Conservation (phyloP, 352 stramenopile species). For the Achlya hypogyna region DNA sequence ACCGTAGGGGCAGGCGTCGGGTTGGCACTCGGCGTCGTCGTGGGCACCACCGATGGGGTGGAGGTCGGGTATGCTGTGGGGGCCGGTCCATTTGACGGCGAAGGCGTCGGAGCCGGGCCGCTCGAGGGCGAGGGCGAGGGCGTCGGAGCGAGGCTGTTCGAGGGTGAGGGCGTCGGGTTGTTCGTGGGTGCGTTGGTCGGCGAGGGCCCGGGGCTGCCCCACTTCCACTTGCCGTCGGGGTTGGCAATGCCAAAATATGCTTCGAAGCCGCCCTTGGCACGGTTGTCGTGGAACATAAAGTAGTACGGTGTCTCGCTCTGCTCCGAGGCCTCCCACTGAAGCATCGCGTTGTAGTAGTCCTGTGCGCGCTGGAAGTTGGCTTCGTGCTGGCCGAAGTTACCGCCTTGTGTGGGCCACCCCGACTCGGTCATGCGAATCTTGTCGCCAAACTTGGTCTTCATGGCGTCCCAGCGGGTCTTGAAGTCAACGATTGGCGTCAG, state of each 20-base stretch:
- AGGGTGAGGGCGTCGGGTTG: not conserved
- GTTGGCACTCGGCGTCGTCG: not conserved
- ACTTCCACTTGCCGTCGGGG: constrained; percentile 4
- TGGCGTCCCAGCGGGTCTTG: constrained; percentile 34
- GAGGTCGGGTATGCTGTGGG: not conserved
- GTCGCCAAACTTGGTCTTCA: constrained; percentile 30
- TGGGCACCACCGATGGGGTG: not conserved
- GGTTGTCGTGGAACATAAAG: constrained; percentile 18
- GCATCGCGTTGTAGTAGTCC: not conserved
- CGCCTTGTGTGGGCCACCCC: constrained; percentile 31
- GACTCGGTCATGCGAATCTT: constrained; percentile 45
- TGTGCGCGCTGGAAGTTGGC: not conserved
- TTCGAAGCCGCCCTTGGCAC: not conserved
- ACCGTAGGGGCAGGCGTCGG: too few relatives aligned
- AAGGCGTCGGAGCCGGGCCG: not conserved
- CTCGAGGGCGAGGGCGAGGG: not conserved
- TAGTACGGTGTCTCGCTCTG: constrained; percentile 6
- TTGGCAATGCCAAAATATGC: constrained; percentile 1
- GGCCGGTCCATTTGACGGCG: not conserved
- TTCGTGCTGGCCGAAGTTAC: not conserved
- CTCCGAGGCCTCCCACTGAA: not conserved
- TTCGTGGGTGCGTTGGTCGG: not conserved
- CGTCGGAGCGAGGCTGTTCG: not conserved
- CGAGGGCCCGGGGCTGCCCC: not conserved
- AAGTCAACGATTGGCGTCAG: constrained; percentile 35